These are phyloP conservation scores for Microbotryum saponariae DNA, from an alignment of 1,284 basidiomycete species.

Conservation along the genomic window DNA sequence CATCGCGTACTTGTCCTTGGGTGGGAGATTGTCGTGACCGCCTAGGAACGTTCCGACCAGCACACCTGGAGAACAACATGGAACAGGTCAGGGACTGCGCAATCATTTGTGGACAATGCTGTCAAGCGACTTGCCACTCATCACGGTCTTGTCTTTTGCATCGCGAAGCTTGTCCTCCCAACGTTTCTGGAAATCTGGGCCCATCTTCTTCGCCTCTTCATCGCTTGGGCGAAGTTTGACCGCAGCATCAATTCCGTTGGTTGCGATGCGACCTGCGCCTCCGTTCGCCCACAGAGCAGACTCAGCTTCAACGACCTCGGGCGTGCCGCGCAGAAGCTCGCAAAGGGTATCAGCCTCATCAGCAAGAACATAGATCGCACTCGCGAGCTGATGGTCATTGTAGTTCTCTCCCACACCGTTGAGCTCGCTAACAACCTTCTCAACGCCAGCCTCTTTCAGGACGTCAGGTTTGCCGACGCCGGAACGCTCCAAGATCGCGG, in stretches of 20 bases:
- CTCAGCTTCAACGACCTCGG: neutral
- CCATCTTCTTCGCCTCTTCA: constrained; percentile 63
- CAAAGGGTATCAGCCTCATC: constrained; percentile 41
- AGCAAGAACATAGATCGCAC: constrained; percentile 39
- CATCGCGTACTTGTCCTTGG: constrained; percentile 7
- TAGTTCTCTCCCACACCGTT: constrained; percentile 55
- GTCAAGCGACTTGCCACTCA: constrained; percentile 40
- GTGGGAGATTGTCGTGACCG: constrained; percentile 7
- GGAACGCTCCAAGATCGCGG: constrained; percentile 52
- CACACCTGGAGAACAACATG: constrained; percentile 5
- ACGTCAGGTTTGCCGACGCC: constrained; percentile 48
- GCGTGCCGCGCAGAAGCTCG: constrained; percentile 35
- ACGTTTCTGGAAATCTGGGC: constrained; percentile 56
- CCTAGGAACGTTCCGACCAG: constrained; percentile 9
- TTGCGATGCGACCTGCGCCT: constrained; percentile 58
- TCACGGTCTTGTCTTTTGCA: constrained; percentile 66
- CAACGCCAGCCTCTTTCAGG: constrained; percentile 45
- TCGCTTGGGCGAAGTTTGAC: constrained; percentile 65
- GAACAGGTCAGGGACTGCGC: too few species aligned
- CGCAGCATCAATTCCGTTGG: constrained; percentile 62
- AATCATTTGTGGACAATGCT: too few species aligned
- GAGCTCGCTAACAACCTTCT: constrained; percentile 45
- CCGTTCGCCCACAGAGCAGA: neutral
- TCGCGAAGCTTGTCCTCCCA: constrained; percentile 64
- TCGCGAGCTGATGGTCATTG: constrained; percentile 43